Evolutionary conservation across 2,329 filamentous ascomycete genomes (phyloP).

Genomic region (Lasiodiplodia gonubiensis): DNA sequence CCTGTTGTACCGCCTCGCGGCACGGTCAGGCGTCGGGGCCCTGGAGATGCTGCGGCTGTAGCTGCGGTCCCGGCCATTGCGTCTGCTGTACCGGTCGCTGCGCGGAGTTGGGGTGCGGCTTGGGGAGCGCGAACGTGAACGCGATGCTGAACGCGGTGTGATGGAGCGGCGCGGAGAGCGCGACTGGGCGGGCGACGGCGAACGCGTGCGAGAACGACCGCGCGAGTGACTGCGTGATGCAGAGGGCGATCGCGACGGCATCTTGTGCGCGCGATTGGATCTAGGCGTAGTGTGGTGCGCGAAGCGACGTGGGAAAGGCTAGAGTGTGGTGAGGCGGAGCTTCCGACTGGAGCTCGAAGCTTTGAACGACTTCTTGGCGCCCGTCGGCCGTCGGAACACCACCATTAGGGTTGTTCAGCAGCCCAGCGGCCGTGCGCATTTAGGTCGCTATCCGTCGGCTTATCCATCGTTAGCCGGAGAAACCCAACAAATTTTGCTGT

Average conservation of each 20-base stretch:
- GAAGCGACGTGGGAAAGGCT: background rate
- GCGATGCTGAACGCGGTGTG: constrained; percentile 45
- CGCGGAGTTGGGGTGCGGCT: constrained; percentile 34
- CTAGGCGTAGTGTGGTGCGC: background rate
- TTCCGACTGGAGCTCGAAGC: constrained; percentile 6
- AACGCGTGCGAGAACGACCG: constrained; percentile 46
- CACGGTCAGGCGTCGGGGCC: constrained; percentile 27
- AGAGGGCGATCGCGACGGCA: constrained; percentile 27
- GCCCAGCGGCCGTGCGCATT: too few species aligned
- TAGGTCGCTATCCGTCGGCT: too few species aligned
- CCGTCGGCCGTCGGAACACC: constrained; percentile 5
- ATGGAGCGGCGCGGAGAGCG: constrained; percentile 45
- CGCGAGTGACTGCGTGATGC: constrained; percentile 46
- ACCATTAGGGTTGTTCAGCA: too few species aligned
- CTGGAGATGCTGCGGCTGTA: constrained; percentile 38
- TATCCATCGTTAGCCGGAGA: too few species aligned
- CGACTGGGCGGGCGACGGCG: constrained; percentile 36
- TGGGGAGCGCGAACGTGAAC: constrained; percentile 34
- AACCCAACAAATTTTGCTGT: too few species aligned
- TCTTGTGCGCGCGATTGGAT: constrained; percentile 7
- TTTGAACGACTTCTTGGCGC: constrained; percentile 13
- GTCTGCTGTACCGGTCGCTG: constrained; percentile 33
- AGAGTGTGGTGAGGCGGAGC: constrained; percentile 1
- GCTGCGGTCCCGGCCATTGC: constrained; percentile 45
- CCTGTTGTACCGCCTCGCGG: constrained; percentile 24